Evolutionary conservation across 129 eudicot species (phyloP), one percentile per base, ranked within the genome.

Genomic region (Saposhnikovia divaricata): DNA sequence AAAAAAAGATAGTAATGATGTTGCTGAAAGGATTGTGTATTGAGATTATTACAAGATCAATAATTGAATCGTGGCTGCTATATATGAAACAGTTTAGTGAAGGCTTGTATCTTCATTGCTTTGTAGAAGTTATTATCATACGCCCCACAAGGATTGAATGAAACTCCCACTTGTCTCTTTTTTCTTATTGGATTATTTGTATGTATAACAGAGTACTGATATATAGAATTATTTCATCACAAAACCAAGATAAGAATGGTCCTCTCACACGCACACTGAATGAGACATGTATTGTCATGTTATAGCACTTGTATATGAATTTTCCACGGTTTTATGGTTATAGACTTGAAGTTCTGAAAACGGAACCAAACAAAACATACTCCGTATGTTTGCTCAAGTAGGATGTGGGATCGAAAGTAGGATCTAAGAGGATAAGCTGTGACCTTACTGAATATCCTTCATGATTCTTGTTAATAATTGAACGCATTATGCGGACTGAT

Each of bases 101-200:
- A 59, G 68, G 68, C 31, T 23, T 15, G 68, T 59, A 19, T 53
- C n/a, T 53, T 53, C 61, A 53, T 19, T 53, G n/a, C 9, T 53
- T 18, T 53, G 61, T 53, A 21, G 28, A 57, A 21, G 66, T 57
- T 57, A 57, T 57, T 23, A 59, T 59, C 34, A 59, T 6, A 5
- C 63, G 27, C 27, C 63, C 63, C 31, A 59, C 68, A 59, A 59
- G 25, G 28, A 59, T 59, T 59, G 31, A n/a, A 61, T 61, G 16
- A 61, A 61, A 61, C 69, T 61, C 69, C 69, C 69, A 61, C 69
- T 61, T 61, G 69, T 61, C 15, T 61, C 34, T n/a, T 25, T 25
- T 61, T n/a, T 6, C 4, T 59, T 16, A 51, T 15, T 55, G 27
- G 63, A 55, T 19, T 21, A 21, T 19, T 55, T 55, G 1, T 21